Base-by-base conservation (phyloP, 1,284 basidiomycete genomes). In the Boletus sp. region DNA sequence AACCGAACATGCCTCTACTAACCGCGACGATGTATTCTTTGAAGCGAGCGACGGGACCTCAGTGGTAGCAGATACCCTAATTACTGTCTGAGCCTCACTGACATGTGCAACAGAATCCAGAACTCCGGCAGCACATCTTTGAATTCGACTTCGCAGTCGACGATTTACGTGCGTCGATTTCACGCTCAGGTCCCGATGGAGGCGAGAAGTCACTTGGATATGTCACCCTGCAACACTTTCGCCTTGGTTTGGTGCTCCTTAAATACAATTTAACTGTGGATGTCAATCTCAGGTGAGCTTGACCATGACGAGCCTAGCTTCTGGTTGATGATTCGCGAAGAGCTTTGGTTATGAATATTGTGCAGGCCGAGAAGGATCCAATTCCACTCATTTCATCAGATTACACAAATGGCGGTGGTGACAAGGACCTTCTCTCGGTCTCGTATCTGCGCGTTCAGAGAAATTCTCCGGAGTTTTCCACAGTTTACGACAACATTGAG, bases 111-210 rank as follows among this genome's bases (percentile, higher is more conserved):
- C 60, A 85, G 82, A 76, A 74, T 56, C 77, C 77, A 9, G 86
- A 88, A 61, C 72, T 91, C 42, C 87, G 84, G 63, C 97, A 98
- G 70, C 89, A 91, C 67, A 82, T 84, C 1, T 94, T 99, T 65
- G 92, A 98, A 74, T 80, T 99, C 62, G 80, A 89, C 51, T 98
- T 99, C 75, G 80, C 87, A 39, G 98, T 99, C 41, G 93, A 95
- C 57, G 84, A 85, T 55, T 79, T 99, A n/a, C 83, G 90, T 55
- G 94, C 90, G 0, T 87, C 89, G 4, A 79, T 99, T 54, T 94
- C 84, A 68, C 92, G 92, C 62, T 84, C 86, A 3, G 76, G 76
- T 43, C 71, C 77, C 37, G 80, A 85, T 52, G 84, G 84, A 31
- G 70, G 76, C 3, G 94, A 97, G 63, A 85, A 80, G 58, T 78